Base-by-base conservation (phyloP, 352 stramenopile genomes). In the Phytophthora podocarpi region DNA sequence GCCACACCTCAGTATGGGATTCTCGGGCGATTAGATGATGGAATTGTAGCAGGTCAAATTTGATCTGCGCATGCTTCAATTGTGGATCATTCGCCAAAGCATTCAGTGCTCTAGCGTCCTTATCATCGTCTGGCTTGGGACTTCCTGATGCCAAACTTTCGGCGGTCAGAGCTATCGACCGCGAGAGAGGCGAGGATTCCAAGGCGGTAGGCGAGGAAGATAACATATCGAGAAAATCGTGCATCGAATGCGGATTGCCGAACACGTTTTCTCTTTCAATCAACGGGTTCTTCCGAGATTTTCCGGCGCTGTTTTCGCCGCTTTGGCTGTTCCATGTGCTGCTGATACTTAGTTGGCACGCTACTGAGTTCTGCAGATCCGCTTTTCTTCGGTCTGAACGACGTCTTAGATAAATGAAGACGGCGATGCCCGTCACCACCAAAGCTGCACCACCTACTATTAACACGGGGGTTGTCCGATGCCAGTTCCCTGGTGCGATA, bases 1-100 rank as follows among this genome's bases (percentile, higher is more conserved):
- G 32, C 67, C 71, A 82, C 4, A 87, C 59, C 26, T 87, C 74
- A 10, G 40, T 59, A 20, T 55, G 66, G 0, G 41, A 13, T 1
- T 71, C 70, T 36, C 69, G 39, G 1, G 60, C 59, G 3, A 82
- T 59, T 3, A 76, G 37, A 21, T 74, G 60, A 18, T 64, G 45
- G 16, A 80, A 80, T 51, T 68, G 62, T 18, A 86, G 55, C 31
- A 66, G 45, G 4, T 75, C 54, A 59, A 79, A 86, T 2, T 43
- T 28, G n/a, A 85, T 59, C 10, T 64, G 54, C 4, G 41, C 49
- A 18, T 66, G 27, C 13, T 68, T 57, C 20, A 80, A 28, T 6
- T 54, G 26, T 28, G 64, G 55, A 15, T 72, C 54, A 27, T 67
- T 70, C 15, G 59, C 23, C 27, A 81, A 40, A 26, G 59, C 47